These are phyloP conservation scores for Aspergillus hancockii DNA, from an alignment of 495 filamentous ascomycete species.

Conservation along the genomic window DNA sequence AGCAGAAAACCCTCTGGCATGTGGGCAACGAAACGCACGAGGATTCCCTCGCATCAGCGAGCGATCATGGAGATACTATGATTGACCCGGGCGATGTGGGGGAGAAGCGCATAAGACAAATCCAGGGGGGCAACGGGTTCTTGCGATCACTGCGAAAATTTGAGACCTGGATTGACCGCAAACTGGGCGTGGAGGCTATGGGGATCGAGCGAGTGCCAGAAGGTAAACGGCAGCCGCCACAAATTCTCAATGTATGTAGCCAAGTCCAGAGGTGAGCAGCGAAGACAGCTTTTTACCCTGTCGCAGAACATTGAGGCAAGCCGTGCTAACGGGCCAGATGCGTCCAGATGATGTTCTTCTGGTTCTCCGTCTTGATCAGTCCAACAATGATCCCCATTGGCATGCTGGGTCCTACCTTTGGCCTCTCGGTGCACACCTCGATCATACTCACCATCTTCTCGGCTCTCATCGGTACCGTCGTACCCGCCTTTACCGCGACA, in stretches of 20 bases:
- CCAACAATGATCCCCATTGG: constrained; percentile 13
- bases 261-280: not conserved
- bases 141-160: constrained; percentile 5
- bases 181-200: constrained; percentile 7
- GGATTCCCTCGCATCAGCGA: not conserved
- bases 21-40: not conserved
- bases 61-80: not conserved
- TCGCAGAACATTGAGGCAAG: not conserved
- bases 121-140: constrained; percentile 1
- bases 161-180: constrained; percentile 7
- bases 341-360: constrained; percentile 8
- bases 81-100: not conserved
- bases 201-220: constrained; percentile 8
- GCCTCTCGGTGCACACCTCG: constrained; percentile 17
- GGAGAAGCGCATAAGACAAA: not conserved
- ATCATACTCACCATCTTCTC: constrained; percentile 16
- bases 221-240: constrained; percentile 1
- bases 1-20: constrained; percentile 7
- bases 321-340: not conserved
- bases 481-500: constrained; percentile 16
- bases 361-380: constrained; percentile 7
- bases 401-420: constrained; percentile 20
- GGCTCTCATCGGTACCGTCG: constrained; percentile 14
- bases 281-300: not conserved
- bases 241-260: constrained; percentile 4